Conservation (phyloP, 768 basidiomycete genomes). For the Mycena kentingensis region DNA sequence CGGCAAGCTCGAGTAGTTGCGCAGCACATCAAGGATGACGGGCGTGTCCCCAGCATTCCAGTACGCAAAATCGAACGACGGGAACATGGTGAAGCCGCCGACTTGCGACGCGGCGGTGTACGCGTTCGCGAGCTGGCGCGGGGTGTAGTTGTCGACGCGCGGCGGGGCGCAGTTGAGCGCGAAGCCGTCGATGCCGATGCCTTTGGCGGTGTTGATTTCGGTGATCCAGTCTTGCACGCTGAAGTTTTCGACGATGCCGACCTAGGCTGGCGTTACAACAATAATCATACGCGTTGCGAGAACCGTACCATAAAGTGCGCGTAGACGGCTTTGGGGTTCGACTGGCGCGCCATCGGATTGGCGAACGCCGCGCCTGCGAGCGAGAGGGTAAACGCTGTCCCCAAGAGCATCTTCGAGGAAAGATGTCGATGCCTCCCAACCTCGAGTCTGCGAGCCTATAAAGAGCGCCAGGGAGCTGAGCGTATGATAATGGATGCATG, state of each 20-base stretch:
- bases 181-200: slow-evolving; percentile 37
- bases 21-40: slow-evolving; percentile 34
- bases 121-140: slow-evolving; percentile 37
- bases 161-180: slow-evolving; percentile 36
- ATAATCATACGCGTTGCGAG: background rate
- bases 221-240: slow-evolving; percentile 13
- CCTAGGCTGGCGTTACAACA: background rate
- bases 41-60: slow-evolving; percentile 35
- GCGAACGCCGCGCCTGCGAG: no score
- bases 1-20: slow-evolving; percentile 38
- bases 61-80: slow-evolving; percentile 37
- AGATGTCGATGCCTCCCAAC: no score
- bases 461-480: no score
- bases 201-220: slow-evolving; percentile 11
- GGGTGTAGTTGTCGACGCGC: slow-evolving; percentile 38
- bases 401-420: no score
- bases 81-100: slow-evolving; percentile 36
- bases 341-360: background rate
- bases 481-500: no score
- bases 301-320: slow-evolving; percentile 17
- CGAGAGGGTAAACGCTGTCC: no score
- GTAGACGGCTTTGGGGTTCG: slow-evolving; percentile 12
- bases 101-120: slow-evolving; percentile 34
- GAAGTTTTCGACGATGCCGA: slow-evolving; percentile 17
- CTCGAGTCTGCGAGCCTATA: no score